Evolutionary conservation across 2,329 filamentous ascomycete species (phyloP).

Genomic region (Claviceps sp.): DNA sequence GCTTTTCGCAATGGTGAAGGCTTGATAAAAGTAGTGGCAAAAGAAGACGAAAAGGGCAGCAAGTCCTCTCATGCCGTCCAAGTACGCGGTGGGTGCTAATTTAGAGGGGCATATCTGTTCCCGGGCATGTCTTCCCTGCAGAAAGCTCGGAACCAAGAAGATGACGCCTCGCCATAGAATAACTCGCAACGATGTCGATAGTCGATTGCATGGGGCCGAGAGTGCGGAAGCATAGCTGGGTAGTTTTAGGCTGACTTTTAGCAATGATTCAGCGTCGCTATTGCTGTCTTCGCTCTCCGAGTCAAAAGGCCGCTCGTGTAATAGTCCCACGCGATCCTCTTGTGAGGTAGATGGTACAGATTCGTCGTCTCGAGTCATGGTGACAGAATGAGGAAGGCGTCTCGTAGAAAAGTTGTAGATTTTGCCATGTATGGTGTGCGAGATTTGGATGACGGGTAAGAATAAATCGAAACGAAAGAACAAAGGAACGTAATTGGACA

Average conservation of each 20-base stretch:
- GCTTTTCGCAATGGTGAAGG: constrained; percentile 36
- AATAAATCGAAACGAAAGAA: neutral
- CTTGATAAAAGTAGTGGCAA: constrained; percentile 42
- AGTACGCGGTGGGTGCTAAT: constrained; percentile 40
- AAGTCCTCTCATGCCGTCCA: constrained; percentile 44
- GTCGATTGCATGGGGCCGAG: constrained; percentile 15
- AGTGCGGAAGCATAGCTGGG: constrained; percentile 12
- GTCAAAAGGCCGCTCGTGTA: constrained; percentile 33
- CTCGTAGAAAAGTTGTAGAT: neutral
- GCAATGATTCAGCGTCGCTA: constrained; percentile 25
- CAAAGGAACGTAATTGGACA: neutral
- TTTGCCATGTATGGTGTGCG: neutral
- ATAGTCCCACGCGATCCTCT: constrained; percentile 31
- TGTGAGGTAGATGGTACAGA: constrained; percentile 21
- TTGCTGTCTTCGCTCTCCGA: constrained; percentile 28
- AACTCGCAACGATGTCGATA: constrained; percentile 23
- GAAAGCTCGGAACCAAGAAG: constrained; percentile 40
- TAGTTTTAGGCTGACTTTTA: constrained; percentile 11
- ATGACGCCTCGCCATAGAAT: constrained; percentile 24
- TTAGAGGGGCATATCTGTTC: constrained; percentile 27
- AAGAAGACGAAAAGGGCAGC: constrained; percentile 43
- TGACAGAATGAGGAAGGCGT: constrained; percentile 12
- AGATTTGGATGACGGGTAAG: neutral
- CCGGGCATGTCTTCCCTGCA: constrained; percentile 30
- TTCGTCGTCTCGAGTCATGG: constrained; percentile 27